Evolutionary conservation across 306 rosid species (phyloP).

Genomic region (Sphenostylis stenocarpa): DNA sequence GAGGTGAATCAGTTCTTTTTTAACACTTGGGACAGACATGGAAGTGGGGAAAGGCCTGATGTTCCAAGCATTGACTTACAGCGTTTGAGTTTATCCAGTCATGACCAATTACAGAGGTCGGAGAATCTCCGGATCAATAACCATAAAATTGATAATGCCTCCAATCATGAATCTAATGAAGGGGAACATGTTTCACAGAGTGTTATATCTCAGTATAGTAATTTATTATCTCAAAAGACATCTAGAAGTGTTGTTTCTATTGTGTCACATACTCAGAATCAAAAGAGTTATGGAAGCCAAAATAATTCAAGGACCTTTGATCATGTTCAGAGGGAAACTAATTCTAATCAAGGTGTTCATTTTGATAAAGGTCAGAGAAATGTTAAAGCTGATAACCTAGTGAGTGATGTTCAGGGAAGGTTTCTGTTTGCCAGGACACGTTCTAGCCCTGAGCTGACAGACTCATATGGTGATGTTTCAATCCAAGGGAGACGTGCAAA

Average conservation of each 20-base stretch:
- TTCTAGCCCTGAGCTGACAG: constrained; percentile 97
- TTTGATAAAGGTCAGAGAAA: constrained; percentile 61
- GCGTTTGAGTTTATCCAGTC: constrained; percentile 52
- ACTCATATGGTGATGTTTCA: constrained; percentile 70
- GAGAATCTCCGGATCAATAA: constrained; percentile 52
- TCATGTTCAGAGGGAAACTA: constrained; percentile 55
- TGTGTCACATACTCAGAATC: constrained; percentile 48
- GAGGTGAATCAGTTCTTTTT: constrained; percentile 93
- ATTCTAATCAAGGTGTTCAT: constrained; percentile 43
- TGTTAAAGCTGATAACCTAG: constrained; percentile 44
- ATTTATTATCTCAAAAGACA: constrained; percentile 47
- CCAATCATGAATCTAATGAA: constrained; percentile 50
- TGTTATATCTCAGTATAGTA: constrained; percentile 57
- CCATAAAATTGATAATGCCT: constrained; percentile 48
- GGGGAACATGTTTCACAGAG: constrained; percentile 41
- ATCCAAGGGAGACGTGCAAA: constrained; percentile 60
- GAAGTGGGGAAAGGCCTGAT: constrained; percentile 96
- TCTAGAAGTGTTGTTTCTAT: constrained; percentile 49
- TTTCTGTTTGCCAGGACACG: constrained; percentile 90
- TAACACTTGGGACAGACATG: constrained; percentile 99
- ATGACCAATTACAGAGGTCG: constrained; percentile 52
- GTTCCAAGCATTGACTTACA: constrained; percentile 67
- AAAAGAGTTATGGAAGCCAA: constrained; percentile 55
- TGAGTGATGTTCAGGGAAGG: constrained; percentile 64
- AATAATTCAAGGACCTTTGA: constrained; percentile 52